Percentiles rank a stretch among this genome's conserved stretches.
phyloP scores from a whole-genome alignment of 345 rosid species.

The Bruguiera gymnorhiza region DNA sequence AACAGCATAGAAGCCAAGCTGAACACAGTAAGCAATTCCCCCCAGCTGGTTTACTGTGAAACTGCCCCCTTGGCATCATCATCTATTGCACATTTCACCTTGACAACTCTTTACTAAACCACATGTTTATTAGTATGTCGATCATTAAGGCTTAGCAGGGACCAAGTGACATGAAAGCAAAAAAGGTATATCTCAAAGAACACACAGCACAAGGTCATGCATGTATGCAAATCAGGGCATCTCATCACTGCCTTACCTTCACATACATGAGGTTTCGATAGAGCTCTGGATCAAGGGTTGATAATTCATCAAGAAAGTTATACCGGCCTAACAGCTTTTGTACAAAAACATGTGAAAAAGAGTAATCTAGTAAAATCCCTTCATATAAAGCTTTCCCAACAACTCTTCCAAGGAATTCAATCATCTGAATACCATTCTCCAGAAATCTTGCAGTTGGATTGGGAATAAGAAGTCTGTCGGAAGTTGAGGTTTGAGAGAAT shows the following conservation, averaged over 20 bases:
- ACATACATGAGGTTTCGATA: constrained; percentile 88
- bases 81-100: neutral
- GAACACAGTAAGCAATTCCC: neutral
- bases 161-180: neutral
- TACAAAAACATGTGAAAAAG: constrained; percentile 87
- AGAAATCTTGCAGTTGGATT: constrained; percentile 78
- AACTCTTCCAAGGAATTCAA: constrained; percentile 95
- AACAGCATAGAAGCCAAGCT: neutral
- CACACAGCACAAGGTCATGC: neutral
- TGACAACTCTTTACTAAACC: neutral
- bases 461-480: constrained; percentile 85
- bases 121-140: constrained; percentile 1
- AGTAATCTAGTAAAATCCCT: constrained; percentile 90
- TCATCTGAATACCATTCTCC: constrained; percentile 85
- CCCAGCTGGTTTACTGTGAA: neutral
- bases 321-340: constrained; percentile 93
- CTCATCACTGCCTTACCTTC: constrained; percentile 59
- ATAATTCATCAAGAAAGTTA: constrained; percentile 95
- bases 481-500: constrained; percentile 77
- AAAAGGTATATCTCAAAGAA: neutral
- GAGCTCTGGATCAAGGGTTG: constrained; percentile 92
- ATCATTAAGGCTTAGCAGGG: neutral
- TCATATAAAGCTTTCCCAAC: constrained; percentile 98
- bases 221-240: constrained; percentile 13
- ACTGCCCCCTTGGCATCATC: neutral